A percentile compares a stretch with the other conserved stretches of the same genome.
phyloP scores from a whole-genome alignment of 768 basidiomycete genomes.

The Suillus decipiens region DNA sequence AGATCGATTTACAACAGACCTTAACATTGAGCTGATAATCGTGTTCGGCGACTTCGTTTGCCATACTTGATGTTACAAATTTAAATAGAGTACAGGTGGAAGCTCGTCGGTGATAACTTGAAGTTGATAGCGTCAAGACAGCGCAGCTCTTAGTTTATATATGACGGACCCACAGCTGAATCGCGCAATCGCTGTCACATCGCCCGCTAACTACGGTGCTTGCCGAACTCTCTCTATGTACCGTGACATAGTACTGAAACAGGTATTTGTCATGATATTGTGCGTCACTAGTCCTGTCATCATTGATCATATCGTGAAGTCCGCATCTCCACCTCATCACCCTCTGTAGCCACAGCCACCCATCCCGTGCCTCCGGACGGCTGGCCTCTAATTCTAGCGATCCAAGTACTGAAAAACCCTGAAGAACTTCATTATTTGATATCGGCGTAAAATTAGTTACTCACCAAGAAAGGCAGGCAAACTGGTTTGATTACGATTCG shows the following conservation, averaged over 20 bases:
- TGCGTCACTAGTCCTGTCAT: background rate
- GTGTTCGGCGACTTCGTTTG: conserved; percentile 13
- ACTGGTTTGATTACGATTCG: conserved; percentile 52
- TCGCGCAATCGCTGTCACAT: conserved; percentile 10
- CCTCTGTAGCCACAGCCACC: conserved; percentile 74
- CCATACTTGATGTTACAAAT: background rate
- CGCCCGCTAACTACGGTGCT: conserved; percentile 11
- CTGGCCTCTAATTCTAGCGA: conserved; percentile 53
- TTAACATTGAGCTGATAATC: conserved; percentile 83
- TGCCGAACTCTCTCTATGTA: background rate
- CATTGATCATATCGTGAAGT: conserved; percentile 18
- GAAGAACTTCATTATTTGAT: conserved; percentile 12
- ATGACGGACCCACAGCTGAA: background rate
- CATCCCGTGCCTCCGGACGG: conserved; percentile 63
- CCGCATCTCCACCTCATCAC: conserved; percentile 68
- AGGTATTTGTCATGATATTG: background rate
- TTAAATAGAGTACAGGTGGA: conserved; percentile 5
- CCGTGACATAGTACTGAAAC: background rate
- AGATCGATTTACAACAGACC: conserved; percentile 39
- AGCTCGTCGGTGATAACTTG: background rate
- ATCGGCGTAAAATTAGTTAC: conserved; percentile 19
- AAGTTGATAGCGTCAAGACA: too few relatives aligned
- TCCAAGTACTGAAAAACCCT: conserved; percentile 45
- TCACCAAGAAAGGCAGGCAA: conserved; percentile 37
- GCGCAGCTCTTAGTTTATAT: background rate